Base-by-base conservation (phyloP, 2,329 filamentous ascomycete genomes). In the Cordyceps farinosa region DNA sequence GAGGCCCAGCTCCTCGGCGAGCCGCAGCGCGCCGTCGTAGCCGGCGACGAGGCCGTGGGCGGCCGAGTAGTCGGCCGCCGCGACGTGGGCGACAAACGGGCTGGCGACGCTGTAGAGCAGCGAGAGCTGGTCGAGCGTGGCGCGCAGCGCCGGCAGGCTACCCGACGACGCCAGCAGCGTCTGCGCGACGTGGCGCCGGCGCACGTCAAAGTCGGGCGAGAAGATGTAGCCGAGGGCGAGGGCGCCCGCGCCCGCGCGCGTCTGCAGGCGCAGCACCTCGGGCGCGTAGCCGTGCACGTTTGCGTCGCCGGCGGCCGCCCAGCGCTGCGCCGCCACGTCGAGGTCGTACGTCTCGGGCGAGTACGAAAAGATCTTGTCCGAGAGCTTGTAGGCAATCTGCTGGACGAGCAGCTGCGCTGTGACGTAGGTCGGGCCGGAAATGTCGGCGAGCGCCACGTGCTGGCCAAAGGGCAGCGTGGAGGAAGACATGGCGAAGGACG, bases 181-280 rank as follows among this genome's bases (percentile, higher is more conserved):
- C 82, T 99, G 95, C 3, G 95, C 94, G 64, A 97, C 88, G 73
- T 95, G 88, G 69, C 93, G 88, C 83, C 95, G 97, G 80, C 85
- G 87, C 71, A 97, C 78, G 75, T 98, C 93, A 72, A 97, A 97
- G 78, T 99, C 95, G 72, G 92, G 91, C 65, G 93, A 97, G 83
- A 98, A 99, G 75, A 98, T 91, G 79, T 99, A 99, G 63, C 95
- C 95, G 55, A 99, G 84, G 29, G 95, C 92, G 73, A 98, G 90
- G 67, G 90, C 88, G 62, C 94, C 95, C 60, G 95, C 95, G 64
- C 95, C 95, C 63, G 90, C 86, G 61, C 95, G 86, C 50, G 93
- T 96, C 80, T 99, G 90, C 72, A 97, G 86, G 30, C 90, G 80
- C 65, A 93, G 83, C 53, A 98, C 86, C 15, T 87, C 81, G 55